These are phyloP conservation scores for Gracilariopsis chorda DNA, from an alignment of 23 red algal genomes.

Conservation along the genomic window DNA sequence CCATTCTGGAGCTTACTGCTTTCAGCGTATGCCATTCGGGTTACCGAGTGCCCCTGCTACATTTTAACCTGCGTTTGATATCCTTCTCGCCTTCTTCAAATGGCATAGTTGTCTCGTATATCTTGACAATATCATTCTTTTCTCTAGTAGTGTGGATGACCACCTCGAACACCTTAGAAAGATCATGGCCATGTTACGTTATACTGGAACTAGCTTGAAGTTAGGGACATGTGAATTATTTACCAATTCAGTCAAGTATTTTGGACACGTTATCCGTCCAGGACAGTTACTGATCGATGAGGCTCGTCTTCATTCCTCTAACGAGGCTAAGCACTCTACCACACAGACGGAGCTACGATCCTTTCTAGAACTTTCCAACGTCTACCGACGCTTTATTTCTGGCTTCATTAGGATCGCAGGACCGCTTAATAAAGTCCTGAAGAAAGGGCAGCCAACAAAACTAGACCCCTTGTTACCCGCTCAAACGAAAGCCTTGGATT, in stretches of 20 bases:
- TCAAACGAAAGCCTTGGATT: no score
- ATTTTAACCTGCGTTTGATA: background rate
- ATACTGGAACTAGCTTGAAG: background rate
- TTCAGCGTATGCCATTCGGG: background rate
- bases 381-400: no score
- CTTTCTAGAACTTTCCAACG: no score
- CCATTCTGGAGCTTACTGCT: background rate
- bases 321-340: no score
- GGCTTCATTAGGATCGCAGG: no score
- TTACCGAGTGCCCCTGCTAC: background rate
- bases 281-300: no score
- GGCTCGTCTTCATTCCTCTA: no score
- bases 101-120: background rate
- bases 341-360: no score
- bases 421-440: no score
- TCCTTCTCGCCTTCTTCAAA: background rate
- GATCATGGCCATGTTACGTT: background rate
- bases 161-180: background rate
- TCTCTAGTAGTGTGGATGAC: background rate
- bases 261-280: background rate
- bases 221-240: background rate
- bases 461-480: no score
- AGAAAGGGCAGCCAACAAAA: no score
- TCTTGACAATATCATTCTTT: background rate
- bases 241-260: background rate